Percentiles rank a stretch among this genome's conserved stretches.
These are phyloP conservation scores for Lathyrus tuberosus DNA, from an alignment of 306 rosid species.

Conservation along the genomic window DNA sequence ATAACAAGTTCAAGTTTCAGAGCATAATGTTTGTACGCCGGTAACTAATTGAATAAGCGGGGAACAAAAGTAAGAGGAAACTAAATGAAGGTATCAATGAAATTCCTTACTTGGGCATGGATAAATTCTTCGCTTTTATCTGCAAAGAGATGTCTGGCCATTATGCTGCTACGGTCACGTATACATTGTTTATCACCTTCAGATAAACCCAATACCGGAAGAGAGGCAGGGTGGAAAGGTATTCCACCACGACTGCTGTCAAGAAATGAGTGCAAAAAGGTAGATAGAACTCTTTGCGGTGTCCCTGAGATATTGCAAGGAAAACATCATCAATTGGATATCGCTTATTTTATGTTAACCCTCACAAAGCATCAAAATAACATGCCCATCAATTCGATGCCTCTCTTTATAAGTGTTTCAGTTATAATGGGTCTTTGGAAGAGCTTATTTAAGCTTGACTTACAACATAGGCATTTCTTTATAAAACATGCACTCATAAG, in stretches of 20 bases:
- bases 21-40: slow-evolving; percentile 8
- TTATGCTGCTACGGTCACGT: slow-evolving; percentile 92
- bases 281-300: slow-evolving; percentile 90
- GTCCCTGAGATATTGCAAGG: slow-evolving; percentile 66
- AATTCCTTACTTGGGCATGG: slow-evolving; percentile 75
- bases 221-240: slow-evolving; percentile 83
- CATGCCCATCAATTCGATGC: not conserved
- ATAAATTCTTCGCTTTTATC: slow-evolving; percentile 91
- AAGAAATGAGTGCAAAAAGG: slow-evolving; percentile 88
- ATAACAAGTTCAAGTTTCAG: slow-evolving; percentile 18
- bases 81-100: slow-evolving; percentile 11
- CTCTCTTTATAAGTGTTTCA: not conserved
- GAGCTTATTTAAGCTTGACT: not conserved
- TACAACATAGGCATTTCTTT: not conserved
- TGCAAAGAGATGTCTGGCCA: slow-evolving; percentile 99
- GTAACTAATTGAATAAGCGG: slow-evolving; percentile 5
- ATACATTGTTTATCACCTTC: slow-evolving; percentile 95
- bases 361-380: slow-evolving; percentile 23
- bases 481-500: not conserved
- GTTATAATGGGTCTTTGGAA: not conserved
- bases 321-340: slow-evolving; percentile 26
- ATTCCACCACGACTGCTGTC: slow-evolving; percentile 88
- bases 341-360: not conserved
- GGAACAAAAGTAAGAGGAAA: not conserved
- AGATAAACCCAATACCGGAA: slow-evolving; percentile 87